A percentile compares a stretch with the other conserved stretches of the same genome.
Conservation (phyloP, 2,329 filamentous ascomycete genomes). For the Talaromyces amestolkiae region DNA sequence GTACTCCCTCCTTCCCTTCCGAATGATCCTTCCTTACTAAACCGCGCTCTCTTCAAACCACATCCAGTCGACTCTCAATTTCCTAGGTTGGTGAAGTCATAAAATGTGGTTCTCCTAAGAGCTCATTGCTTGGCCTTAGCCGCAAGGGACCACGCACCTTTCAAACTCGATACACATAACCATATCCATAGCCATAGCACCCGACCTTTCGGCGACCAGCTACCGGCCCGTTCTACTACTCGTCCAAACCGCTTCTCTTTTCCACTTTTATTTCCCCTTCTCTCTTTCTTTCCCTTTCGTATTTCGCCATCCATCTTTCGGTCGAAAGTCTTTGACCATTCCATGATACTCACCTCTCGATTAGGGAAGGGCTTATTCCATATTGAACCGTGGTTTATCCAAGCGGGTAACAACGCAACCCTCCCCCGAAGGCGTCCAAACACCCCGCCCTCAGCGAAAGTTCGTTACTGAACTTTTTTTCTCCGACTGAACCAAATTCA, state of each 20-base stretch:
- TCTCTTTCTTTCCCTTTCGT: background rate
- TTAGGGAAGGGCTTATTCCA: background rate
- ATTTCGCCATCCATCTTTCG: slow-evolving; percentile 14
- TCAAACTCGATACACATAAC: background rate
- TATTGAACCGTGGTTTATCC: slow-evolving; percentile 11
- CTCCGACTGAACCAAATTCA: background rate
- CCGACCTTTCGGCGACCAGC: background rate
- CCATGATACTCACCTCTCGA: slow-evolving; percentile 16
- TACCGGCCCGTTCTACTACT: slow-evolving; percentile 1
- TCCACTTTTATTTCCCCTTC: slow-evolving; percentile 12
- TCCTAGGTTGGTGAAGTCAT: slow-evolving; percentile 11
- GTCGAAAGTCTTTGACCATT: slow-evolving; percentile 12
- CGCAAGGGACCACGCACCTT: slow-evolving; percentile 11
- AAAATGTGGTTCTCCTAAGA: slow-evolving; percentile 11
- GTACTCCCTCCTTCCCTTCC: background rate
- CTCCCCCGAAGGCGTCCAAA: background rate
- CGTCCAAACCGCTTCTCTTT: slow-evolving; percentile 7
- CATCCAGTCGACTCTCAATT: background rate
- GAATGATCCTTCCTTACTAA: slow-evolving; percentile 2
- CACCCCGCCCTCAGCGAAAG: slow-evolving; percentile 2
- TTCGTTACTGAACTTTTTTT: slow-evolving; percentile 6
- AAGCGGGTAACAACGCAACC: slow-evolving; percentile 13
- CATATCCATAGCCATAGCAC: background rate
- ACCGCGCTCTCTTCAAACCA: background rate
- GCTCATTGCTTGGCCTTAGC: slow-evolving; percentile 14